Evolutionary conservation across 371 early-diverging fungal species (phyloP).

Genomic region (Conidiobolus incongruus): DNA sequence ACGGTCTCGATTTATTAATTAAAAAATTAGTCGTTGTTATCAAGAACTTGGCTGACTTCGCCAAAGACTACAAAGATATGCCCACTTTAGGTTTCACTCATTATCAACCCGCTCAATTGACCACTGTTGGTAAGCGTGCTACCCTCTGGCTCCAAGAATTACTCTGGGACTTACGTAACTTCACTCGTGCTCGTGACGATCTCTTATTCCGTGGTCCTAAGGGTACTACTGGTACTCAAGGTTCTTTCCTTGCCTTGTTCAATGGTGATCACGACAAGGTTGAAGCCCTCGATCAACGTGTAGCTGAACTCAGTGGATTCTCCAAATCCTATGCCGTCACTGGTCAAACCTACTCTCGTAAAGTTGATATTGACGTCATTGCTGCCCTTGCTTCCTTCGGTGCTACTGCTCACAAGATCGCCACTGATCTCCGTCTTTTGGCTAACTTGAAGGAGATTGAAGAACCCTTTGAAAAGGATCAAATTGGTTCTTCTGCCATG

Average conservation of each 20-base stretch:
- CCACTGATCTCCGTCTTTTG: slow-evolving; percentile 87
- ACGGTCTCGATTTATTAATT: slow-evolving; percentile 78
- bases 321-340: slow-evolving; percentile 68
- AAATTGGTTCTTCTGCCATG: slow-evolving; percentile 96
- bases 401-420: slow-evolving; percentile 90
- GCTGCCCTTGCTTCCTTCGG: slow-evolving; percentile 77
- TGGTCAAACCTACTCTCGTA: slow-evolving; percentile 94
- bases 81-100: slow-evolving; percentile 96
- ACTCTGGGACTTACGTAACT: slow-evolving; percentile 86
- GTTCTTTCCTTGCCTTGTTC: slow-evolving; percentile 87
- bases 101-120: slow-evolving; percentile 94
- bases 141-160: slow-evolving; percentile 88
- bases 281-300: slow-evolving; percentile 69
- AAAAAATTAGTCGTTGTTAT: slow-evolving; percentile 69
- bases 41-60: slow-evolving; percentile 56
- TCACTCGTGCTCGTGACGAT: slow-evolving; percentile 70
- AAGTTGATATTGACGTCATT: slow-evolving; percentile 87
- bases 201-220: slow-evolving; percentile 90
- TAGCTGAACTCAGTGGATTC: slow-evolving; percentile 80
- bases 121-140: slow-evolving; percentile 96
- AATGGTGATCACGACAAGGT: slow-evolving; percentile 84
- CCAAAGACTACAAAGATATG: slow-evolving; percentile 49
- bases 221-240: slow-evolving; percentile 98
- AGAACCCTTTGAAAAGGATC: slow-evolving; percentile 96
- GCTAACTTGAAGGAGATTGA: slow-evolving; percentile 94